Base-by-base conservation (phyloP, 805 yeast species). In the Maudiozyma serrabonitensis region DNA sequence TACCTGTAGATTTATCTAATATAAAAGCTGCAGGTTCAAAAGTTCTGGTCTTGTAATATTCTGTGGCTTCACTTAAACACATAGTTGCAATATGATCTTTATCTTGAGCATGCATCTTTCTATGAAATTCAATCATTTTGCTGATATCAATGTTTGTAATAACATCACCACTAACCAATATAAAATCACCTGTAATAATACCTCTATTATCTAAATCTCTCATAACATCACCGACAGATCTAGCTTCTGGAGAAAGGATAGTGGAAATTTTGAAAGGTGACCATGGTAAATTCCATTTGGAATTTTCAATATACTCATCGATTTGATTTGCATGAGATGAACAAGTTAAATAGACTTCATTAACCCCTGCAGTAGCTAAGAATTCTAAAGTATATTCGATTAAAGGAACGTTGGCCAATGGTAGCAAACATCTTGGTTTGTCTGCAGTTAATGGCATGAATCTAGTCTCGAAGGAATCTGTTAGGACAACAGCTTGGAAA, bases 181-280 rank as follows among this genome's bases (percentile, higher is more conserved):
- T 70, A 60, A 93, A 93, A 67, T 93, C 99, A 13, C 95, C 90
- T 1, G 86, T 80, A 46, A 93, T 87, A 50, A 91, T 71, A 6
- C 96, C 96, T 58, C 95, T 75, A 52, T 87, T 82, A 66, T 93
- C 99, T 51, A 93, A 71, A 62, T 91, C 98, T 65, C 99, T 78
- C 95, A 93, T 87, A 19, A 95, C 95, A 69, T 93, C 99, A 56
- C 99, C 99, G 11, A 91, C 95, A 26, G 95, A 86, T 66, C 90
- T 72, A 11, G 93, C 82, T 65, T 91, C 96, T 45, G 88, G 79
- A 23, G 95, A 80, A 74, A 86, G 77, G 47, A 91, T 79, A 2
- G 95, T 84, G 45, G 80, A 78, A 43, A 93, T 76, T 49, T 78
- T 77, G 66, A 93, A 91, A 1, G 97, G 96, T 2, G 95, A 79